Percentiles rank a stretch among this genome's conserved stretches.
phyloP scores from a whole-genome alignment of 345 rosid genomes.

The Kandelia obovata region DNA sequence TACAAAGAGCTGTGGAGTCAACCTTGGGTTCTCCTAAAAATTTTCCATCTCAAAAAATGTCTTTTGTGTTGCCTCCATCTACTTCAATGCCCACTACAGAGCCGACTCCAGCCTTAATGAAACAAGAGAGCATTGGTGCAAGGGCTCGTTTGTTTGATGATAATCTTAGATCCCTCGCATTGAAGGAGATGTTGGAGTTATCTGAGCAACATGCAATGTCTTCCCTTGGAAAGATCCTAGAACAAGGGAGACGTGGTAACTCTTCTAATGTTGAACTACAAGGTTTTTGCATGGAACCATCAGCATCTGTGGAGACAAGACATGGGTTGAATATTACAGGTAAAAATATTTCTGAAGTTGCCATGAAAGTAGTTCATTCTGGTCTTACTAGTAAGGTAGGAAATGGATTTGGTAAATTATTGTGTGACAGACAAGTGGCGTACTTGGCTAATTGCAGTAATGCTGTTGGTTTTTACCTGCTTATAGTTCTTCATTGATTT shows the following conservation, averaged over 20 bases:
- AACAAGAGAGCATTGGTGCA: slow-evolving; percentile 16
- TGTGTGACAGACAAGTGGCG: not conserved
- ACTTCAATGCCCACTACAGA: slow-evolving; percentile 19
- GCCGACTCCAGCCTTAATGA: slow-evolving; percentile 16
- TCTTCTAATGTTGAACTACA: slow-evolving; percentile 22
- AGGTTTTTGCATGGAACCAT: slow-evolving; percentile 24
- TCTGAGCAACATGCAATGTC: slow-evolving; percentile 37
- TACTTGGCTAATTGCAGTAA: slow-evolving; percentile 21
- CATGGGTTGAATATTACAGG: slow-evolving; percentile 11
- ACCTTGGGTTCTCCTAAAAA: slow-evolving; percentile 13
- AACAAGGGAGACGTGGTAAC: slow-evolving; percentile 17
- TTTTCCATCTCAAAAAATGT: slow-evolving; percentile 23
- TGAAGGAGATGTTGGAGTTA: slow-evolving; percentile 39
- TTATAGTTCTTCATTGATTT: not conserved
- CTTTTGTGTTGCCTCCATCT: slow-evolving; percentile 21
- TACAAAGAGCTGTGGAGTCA: slow-evolving; percentile 17
- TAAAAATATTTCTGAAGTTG: slow-evolving; percentile 22
- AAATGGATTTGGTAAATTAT: slow-evolving; percentile 11
- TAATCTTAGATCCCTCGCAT: slow-evolving; percentile 39
- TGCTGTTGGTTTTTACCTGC: slow-evolving; percentile 10
- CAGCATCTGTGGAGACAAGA: slow-evolving; percentile 23
- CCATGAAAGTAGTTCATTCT: slow-evolving; percentile 9
- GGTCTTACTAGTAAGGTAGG: slow-evolving; percentile 21
- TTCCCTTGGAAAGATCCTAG: slow-evolving; percentile 27
- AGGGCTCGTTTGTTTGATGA: slow-evolving; percentile 37